Evolutionary conservation across 306 rosid species (phyloP).

Genomic region (Canavalia ensiformis): DNA sequence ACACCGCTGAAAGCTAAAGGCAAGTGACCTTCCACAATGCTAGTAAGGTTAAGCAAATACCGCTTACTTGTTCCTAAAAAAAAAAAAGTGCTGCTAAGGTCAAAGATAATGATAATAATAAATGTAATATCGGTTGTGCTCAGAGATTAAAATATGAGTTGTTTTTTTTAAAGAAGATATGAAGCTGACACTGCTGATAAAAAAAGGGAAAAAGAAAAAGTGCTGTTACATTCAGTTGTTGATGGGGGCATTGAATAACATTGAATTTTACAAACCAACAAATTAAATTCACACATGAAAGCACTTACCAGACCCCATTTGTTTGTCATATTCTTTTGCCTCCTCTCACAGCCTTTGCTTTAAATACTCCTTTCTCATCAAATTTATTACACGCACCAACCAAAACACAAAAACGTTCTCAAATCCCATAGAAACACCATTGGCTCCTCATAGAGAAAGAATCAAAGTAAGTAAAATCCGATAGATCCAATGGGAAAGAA

Average conservation of each 20-base stretch:
- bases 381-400: conserved; percentile 55
- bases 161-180: neutral
- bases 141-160: neutral
- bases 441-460: neutral
- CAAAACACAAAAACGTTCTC: conserved; percentile 25
- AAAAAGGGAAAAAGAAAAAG: conserved; percentile 14
- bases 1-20: neutral
- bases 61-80: no score
- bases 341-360: conserved; percentile 37
- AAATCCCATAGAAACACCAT: conserved; percentile 39
- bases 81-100: neutral
- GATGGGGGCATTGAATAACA: conserved; percentile 65
- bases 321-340: conserved; percentile 48
- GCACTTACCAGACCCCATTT: conserved; percentile 55
- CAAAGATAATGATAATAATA: conserved; percentile 40
- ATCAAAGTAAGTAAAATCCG: neutral
- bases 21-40: conserved; percentile 34
- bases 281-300: conserved; percentile 66
- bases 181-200: conserved; percentile 40
- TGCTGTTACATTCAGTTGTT: conserved; percentile 55
- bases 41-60: neutral
- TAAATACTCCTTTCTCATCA: conserved; percentile 55
- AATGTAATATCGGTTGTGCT: conserved; percentile 23
- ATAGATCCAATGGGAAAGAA: conserved; percentile 68
- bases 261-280: conserved; percentile 64